Evolutionary conservation across 164 flowering plant genomes (phyloP), one percentile per base, ranked within the genome.

Genomic region (Vitis riparia): DNA sequence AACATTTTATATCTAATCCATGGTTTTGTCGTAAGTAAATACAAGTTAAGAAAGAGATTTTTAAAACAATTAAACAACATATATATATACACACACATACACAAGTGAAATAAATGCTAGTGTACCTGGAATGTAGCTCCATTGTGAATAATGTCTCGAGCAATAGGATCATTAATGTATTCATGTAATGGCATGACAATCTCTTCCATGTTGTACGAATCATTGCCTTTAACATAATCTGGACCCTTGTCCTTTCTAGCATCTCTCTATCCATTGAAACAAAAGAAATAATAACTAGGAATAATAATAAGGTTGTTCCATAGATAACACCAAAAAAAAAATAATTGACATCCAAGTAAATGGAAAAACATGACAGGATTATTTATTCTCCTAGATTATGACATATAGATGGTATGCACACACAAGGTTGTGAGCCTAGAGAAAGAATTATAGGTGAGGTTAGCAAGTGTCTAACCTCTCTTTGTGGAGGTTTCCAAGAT

Each of bases 71-170:
- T 19, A 23, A 61, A 30, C 48, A 37, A 37, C 44, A 37, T 37
- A 37, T 37, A 37, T 37, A 37, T 32, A 32, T 32, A 37, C 44
- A 37, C 44, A 37, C 44, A 37, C 44, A 37, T 37, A 37, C 0
- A 51, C 0, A 65, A 11, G 53, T 55, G 55, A 57, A 13, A 19
- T 11, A 15, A 1, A 61, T 48, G 48, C 11, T 13, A 55, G 14
- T 15, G 52, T 17, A 95, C 99, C 98, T 95, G 99, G 75, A 93
- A 95, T 32, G 99, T 95, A 37, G 97, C 98, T 63, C 99, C 98
- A 73, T 95, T 93, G 80, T 95, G 98, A 69, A 95, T 75, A 59
- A 91, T 87, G 55, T 95, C 99, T 65, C 74, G 86, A 73, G 92
- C 93, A 16, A 84, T 70, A 68, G 97, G 97, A 51, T 88, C 78